Base-by-base conservation (phyloP, 495 filamentous ascomycete genomes). In the Neurospora terricola region DNA sequence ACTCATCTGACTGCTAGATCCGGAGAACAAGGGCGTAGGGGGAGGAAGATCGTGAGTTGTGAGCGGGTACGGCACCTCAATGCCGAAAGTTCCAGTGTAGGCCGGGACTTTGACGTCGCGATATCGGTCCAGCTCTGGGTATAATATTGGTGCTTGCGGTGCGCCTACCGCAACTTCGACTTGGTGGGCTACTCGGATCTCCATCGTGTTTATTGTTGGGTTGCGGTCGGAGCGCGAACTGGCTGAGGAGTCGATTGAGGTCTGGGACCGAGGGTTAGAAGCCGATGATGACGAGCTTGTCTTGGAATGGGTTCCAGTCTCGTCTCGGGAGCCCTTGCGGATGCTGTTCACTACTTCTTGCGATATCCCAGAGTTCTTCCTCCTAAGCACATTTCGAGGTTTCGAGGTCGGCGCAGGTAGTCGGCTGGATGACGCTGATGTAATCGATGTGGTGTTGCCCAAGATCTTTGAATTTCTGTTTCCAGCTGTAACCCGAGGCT, bases 41-140 rank as follows among this genome's bases (percentile, higher is more conserved):
- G 88, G 89, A 42, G 90, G 88, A 37, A 91, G 81, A 73, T 90
- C 89, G 71, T 90, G 85, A 5, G 88, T 90, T 39, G 84, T 78
- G 36, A 89, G 74, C 59, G 80, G 84, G 71, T 83, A 83, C 14
- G 83, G 84, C 16, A 84, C 69, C 36, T 84, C 83, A 71, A 77
- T 75, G 48, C 77, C 74, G 23, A 76, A 72, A 73, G 79, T 81
- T 6, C 80, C 76, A 62, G 70, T 71, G 42, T 68, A 76, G 4
- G 71, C 23, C 2, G 76, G 81, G 11, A 74, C 75, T 73, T 76
- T 73, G 72, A 83, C 69, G 74, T 81, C 79, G 70, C 85, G 81
- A 77, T 89, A 89, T 36, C 87, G 82, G 72, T 89, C 87, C 45
- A 89, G 73, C 74, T 88, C 87, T 16, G 87, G 86, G 73, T 86